phyloP scores from a whole-genome alignment of 2,329 filamentous ascomycete genomes.

The Beauveria sp. region DNA sequence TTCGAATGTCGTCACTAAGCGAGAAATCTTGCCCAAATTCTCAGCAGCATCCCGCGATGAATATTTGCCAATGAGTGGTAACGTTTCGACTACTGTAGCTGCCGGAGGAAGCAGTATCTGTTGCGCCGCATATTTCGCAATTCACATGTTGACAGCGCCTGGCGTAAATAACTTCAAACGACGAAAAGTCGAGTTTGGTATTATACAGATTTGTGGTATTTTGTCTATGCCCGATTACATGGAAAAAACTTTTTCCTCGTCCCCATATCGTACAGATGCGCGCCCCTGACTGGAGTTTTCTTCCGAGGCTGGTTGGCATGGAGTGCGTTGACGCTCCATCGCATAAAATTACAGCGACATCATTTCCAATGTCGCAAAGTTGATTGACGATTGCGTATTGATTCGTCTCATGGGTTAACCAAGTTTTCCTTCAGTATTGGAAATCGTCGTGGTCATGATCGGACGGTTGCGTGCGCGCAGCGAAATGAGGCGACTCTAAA shows the following conservation, averaged over 20 bases:
- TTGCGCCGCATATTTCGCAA: neutral
- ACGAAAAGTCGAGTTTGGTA: neutral
- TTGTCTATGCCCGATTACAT: constrained; percentile 7
- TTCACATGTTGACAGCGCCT: neutral
- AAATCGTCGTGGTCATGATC: neutral
- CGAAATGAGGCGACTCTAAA: constrained; percentile 22
- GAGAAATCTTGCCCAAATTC: neutral
- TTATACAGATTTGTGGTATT: neutral
- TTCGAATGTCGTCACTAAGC: neutral
- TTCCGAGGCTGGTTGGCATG: neutral
- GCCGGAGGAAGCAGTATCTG: neutral
- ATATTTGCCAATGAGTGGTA: neutral
- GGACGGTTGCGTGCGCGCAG: neutral
- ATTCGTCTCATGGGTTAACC: neutral
- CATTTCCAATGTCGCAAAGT: neutral
- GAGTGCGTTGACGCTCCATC: neutral
- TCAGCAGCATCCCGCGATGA: neutral
- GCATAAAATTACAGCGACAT: constrained; percentile 7
- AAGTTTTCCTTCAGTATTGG: neutral
- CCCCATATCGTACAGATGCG: constrained; percentile 4
- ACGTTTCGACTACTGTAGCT: neutral
- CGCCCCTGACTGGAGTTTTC: neutral
- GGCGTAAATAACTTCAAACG: neutral
- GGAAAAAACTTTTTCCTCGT: neutral
- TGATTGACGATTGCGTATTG: neutral